Percentiles rank a stretch among this genome's conserved stretches.
These are phyloP conservation scores for Suaeda aralocaspica DNA, from an alignment of 148 eudicot species.

Conservation along the genomic window DNA sequence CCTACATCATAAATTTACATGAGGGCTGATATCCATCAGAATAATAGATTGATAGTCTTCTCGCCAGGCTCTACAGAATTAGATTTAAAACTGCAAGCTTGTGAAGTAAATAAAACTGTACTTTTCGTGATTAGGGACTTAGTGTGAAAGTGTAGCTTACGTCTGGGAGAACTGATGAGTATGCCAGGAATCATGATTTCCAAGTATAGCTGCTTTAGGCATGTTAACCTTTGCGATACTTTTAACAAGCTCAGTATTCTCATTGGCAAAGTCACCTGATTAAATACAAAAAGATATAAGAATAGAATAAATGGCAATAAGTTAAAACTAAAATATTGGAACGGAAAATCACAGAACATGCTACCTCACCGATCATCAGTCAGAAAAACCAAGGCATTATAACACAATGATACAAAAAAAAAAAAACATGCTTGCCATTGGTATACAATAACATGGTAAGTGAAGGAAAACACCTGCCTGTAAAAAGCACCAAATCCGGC, in stretches of 20 bases:
- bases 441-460: neutral
- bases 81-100: neutral
- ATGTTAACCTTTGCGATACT: slow-evolving; percentile 57
- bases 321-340: neutral
- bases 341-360: neutral
- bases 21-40: neutral
- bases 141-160: slow-evolving; percentile 26
- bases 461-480: slow-evolving; percentile 48
- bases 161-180: slow-evolving; percentile 58
- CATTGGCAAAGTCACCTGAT: slow-evolving; percentile 92
- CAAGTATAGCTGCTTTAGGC: slow-evolving; percentile 79
- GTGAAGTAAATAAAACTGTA: neutral
- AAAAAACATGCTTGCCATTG: neutral
- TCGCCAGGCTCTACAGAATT: neutral
- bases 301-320: neutral
- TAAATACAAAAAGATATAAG: neutral
- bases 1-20: neutral
- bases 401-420: neutral
- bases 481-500: slow-evolving; percentile 92
- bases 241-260: slow-evolving; percentile 75
- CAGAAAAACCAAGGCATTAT: neutral
- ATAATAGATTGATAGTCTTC: neutral
- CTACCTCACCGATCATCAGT: neutral
- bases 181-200: slow-evolving; percentile 85
- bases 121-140: neutral